phyloP scores from a whole-genome alignment of 106 monocot genomes.

The Iris macrosiphon region DNA sequence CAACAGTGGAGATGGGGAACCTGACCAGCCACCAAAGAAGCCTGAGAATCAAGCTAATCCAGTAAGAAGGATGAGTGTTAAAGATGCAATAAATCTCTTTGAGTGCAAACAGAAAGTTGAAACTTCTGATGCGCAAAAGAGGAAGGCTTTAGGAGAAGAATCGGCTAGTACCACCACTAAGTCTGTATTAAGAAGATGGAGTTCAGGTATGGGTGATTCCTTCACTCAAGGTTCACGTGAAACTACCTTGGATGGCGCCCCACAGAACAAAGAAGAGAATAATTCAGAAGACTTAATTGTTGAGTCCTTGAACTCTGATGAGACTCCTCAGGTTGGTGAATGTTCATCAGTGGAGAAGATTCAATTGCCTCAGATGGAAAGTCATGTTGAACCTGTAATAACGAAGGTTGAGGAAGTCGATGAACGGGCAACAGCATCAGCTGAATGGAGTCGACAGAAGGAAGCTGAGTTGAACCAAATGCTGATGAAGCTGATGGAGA shows the following conservation, averaged over 20 bases:
- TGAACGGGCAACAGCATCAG: constrained; percentile 40
- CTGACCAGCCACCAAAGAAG: constrained; percentile 40
- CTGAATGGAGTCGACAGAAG: constrained; percentile 82
- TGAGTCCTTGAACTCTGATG: constrained; percentile 21
- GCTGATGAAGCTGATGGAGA: constrained; percentile 77
- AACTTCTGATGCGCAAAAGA: constrained; percentile 34
- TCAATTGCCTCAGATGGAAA: constrained; percentile 7
- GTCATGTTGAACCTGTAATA: constrained; percentile 10
- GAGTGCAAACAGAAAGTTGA: constrained; percentile 85
- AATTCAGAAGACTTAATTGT: constrained; percentile 14
- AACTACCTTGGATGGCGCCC: constrained; percentile 17
- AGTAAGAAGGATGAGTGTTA: constrained; percentile 84
- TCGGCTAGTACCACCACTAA: constrained; percentile 38
- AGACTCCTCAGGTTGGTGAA: background rate
- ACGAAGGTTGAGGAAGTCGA: constrained; percentile 27
- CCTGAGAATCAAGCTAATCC: constrained; percentile 68
- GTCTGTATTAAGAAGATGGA: constrained; percentile 96
- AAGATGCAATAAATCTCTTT: constrained; percentile 96
- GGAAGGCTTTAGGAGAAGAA: constrained; percentile 26
- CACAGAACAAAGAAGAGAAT: constrained; percentile 29
- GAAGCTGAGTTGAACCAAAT: constrained; percentile 88
- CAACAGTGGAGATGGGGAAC: constrained; percentile 38
- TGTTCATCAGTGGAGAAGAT: constrained; percentile 24
- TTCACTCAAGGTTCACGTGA: constrained; percentile 19
- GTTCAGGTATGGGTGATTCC: constrained; percentile 80